Conservation (phyloP, 768 basidiomycete genomes). For the Sporobolomyces phaffii region DNA sequence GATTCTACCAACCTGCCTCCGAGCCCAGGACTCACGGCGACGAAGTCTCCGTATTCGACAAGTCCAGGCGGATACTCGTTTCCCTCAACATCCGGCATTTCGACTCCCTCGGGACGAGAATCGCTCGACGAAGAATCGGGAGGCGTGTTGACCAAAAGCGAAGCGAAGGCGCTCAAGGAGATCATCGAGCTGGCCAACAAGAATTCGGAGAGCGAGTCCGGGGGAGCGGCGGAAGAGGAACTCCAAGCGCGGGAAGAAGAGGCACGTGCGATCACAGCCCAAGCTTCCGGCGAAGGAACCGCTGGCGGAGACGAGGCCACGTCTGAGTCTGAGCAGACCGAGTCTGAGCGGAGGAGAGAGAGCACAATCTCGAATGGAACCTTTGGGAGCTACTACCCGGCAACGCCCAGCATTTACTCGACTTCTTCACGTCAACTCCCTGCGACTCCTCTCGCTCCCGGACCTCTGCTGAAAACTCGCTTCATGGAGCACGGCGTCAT, state of each 20-base stretch:
- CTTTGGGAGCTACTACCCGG: constrained; percentile 9
- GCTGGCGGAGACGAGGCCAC: not conserved
- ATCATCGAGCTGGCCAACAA: constrained; percentile 33
- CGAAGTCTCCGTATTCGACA: not conserved
- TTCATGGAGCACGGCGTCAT: constrained; percentile 71
- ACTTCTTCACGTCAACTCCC: constrained; percentile 20
- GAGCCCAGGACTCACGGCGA: constrained; percentile 2
- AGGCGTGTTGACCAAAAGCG: constrained; percentile 22
- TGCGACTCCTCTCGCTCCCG: constrained; percentile 46
- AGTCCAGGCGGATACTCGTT: not conserved
- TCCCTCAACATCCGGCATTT: constrained; percentile 14
- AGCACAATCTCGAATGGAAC: constrained; percentile 22
- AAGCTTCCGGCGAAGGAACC: not conserved
- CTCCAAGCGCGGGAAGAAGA: not conserved
- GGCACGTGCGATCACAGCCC: not conserved
- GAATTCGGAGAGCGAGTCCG: not conserved
- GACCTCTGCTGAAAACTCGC: constrained; percentile 71
- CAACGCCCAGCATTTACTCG: constrained; percentile 24
- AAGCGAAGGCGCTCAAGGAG: constrained; percentile 18
- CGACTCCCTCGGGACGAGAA: constrained; percentile 20
- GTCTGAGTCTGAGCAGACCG: constrained; percentile 7
- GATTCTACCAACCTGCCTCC: not conserved
- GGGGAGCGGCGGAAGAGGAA: not conserved
- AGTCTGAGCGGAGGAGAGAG: constrained; percentile 36
- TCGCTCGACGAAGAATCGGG: constrained; percentile 33